These are phyloP conservation scores for Mycena leptocephala DNA, from an alignment of 768 basidiomycete species.

Conservation along the genomic window DNA sequence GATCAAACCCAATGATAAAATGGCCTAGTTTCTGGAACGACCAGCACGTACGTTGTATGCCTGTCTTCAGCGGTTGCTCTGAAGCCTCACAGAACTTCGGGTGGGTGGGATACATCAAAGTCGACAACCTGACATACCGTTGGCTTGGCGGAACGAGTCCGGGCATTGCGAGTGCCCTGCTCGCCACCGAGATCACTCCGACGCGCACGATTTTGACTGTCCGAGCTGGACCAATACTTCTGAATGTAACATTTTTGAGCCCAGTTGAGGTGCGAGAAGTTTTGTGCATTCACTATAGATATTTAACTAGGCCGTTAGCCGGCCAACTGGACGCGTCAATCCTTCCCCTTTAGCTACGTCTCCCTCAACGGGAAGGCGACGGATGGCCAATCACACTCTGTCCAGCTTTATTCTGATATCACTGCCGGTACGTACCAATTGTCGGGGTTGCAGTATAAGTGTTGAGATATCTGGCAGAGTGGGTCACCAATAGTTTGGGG, in stretches of 20 bases:
- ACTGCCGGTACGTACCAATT: constrained; percentile 48
- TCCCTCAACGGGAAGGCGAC: constrained; percentile 53
- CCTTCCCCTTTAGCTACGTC: constrained; percentile 68
- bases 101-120: constrained; percentile 65
- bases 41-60: constrained; percentile 45
- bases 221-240: constrained; percentile 65
- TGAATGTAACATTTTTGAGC: constrained; percentile 69
- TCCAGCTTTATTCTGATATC: constrained; percentile 66
- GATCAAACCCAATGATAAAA: constrained; percentile 47
- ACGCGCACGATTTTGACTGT: constrained; percentile 68
- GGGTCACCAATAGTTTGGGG: constrained; percentile 51
- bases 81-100: constrained; percentile 59
- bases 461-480: constrained; percentile 44
- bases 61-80: constrained; percentile 30
- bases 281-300: background rate
- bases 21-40: constrained; percentile 70
- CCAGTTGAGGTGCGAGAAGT: constrained; percentile 65
- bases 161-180: constrained; percentile 30
- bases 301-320: constrained; percentile 50
- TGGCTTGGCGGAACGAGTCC: constrained; percentile 59
- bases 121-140: constrained; percentile 61
- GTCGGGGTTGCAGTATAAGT: no score
- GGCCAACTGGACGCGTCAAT: constrained; percentile 63
- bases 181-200: constrained; percentile 61
- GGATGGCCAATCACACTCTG: constrained; percentile 56